These are phyloP conservation scores for Theobroma grandiflorum DNA, from an alignment of 441 rosid genomes.

Conservation along the genomic window DNA sequence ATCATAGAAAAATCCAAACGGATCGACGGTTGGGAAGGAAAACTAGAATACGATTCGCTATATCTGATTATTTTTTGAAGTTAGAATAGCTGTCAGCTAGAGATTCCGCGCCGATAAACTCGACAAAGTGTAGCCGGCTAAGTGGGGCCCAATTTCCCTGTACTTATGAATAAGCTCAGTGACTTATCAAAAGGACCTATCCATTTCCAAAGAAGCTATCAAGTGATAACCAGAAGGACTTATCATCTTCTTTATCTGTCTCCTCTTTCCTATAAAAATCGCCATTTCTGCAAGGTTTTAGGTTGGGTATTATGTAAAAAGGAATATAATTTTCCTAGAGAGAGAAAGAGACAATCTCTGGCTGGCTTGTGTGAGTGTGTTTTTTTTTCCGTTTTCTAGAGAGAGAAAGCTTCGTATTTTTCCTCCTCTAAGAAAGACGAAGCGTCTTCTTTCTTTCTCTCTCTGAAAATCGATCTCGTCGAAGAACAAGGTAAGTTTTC, in stretches of 20 bases:
- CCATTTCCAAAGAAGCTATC: not conserved
- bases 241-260: conserved; percentile 65
- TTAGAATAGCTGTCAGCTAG: conserved; percentile 63
- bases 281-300: conserved; percentile 65
- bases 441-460: conserved; percentile 37
- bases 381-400: conserved; percentile 31
- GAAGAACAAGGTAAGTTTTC: conserved; percentile 52
- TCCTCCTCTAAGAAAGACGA: conserved; percentile 40
- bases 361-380: conserved; percentile 30
- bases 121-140: conserved; percentile 75
- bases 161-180: accelerated
- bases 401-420: conserved; percentile 41
- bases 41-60: not conserved
- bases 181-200: not conserved
- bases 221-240: accelerated
- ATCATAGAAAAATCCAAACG: not conserved
- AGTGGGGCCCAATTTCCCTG: conserved; percentile 38
- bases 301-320: conserved; percentile 34
- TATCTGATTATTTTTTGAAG: conserved; percentile 33
- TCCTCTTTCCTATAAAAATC: conserved; percentile 59
- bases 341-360: conserved; percentile 34
- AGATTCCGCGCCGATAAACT: conserved; percentile 81
- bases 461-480: conserved; percentile 45
- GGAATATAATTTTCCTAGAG: conserved; percentile 25
- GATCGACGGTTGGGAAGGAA: conserved; percentile 19